Conservation (phyloP, 2,329 filamentous ascomycete genomes). For the Penicillium olsonii region DNA sequence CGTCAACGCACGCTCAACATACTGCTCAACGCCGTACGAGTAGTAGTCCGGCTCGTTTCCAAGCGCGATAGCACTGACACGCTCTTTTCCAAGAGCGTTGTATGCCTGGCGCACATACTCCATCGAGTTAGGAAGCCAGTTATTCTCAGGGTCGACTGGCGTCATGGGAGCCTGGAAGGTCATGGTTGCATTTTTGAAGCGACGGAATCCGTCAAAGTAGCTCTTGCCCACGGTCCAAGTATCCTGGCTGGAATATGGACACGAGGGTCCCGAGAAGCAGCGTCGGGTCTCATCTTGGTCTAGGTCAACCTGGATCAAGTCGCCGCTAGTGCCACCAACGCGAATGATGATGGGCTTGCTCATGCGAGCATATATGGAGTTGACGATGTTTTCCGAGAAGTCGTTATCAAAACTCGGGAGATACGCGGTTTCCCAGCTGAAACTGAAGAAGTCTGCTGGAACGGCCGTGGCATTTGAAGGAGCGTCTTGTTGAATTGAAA, state of each 20-base stretch:
- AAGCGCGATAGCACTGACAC: conserved; percentile 11
- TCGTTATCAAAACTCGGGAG: conserved; percentile 5
- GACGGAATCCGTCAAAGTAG: conserved; percentile 14
- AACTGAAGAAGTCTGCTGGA: conserved; percentile 11
- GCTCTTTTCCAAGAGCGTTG: conserved; percentile 5
- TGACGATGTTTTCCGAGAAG: conserved; percentile 11
- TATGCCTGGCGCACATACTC: conserved; percentile 10
- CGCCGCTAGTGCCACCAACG: conserved; percentile 17
- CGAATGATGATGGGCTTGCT: conserved; percentile 15
- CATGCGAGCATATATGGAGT: conserved; percentile 10
- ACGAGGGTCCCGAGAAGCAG: neutral
- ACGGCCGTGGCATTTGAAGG: conserved; percentile 2
- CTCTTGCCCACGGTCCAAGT: conserved; percentile 8
- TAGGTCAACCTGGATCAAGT: conserved; percentile 5
- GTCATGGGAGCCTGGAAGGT: conserved; percentile 16
- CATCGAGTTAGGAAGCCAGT: conserved; percentile 4
- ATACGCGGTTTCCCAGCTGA: conserved; percentile 12
- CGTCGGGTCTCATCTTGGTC: neutral
- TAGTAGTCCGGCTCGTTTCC: conserved; percentile 15
- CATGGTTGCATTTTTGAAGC: conserved; percentile 6
- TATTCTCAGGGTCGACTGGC: neutral
- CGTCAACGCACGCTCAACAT: neutral
- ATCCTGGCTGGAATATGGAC: conserved; percentile 5
- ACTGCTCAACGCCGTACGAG: conserved; percentile 2
- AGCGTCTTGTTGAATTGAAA: conserved; percentile 1